phyloP scores from a whole-genome alignment of 306 rosid genomes.

The Cucumis sativus region DNA sequence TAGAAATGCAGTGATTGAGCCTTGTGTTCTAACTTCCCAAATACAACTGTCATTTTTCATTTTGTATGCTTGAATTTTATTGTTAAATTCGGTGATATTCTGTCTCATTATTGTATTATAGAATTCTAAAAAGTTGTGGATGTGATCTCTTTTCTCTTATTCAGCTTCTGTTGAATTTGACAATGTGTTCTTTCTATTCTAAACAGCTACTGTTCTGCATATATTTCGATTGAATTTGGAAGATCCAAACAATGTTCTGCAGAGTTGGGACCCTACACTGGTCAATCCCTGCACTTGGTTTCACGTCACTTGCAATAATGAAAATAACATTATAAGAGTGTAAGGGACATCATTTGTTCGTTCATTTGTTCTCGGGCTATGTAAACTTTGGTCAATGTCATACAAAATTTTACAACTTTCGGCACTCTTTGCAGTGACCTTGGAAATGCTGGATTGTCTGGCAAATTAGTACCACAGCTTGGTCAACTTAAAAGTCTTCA shows the following conservation, averaged over 20 bases:
- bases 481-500: slow-evolving; percentile 12
- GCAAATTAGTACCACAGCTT: slow-evolving; percentile 12
- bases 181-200: not conserved
- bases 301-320: slow-evolving; percentile 13
- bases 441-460: slow-evolving; percentile 19
- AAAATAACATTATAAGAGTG: slow-evolving; percentile 13
- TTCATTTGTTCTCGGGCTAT: not conserved
- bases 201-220: slow-evolving; percentile 7
- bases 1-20: not conserved
- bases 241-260: slow-evolving; percentile 16
- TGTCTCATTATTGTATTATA: not conserved
- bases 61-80: not conserved
- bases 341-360: not conserved
- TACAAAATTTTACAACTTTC: not conserved
- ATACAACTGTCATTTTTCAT: not conserved
- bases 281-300: slow-evolving; percentile 15
- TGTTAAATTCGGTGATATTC: not conserved
- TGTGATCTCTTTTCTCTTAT: not conserved
- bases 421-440: slow-evolving; percentile 9
- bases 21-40: not conserved
- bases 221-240: slow-evolving; percentile 9
- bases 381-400: not conserved
- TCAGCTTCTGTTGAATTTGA: not conserved
- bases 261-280: slow-evolving; percentile 16
- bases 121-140: not conserved